phyloP scores from a whole-genome alignment of 345 rosid species.

The Hevea brasiliensis region DNA sequence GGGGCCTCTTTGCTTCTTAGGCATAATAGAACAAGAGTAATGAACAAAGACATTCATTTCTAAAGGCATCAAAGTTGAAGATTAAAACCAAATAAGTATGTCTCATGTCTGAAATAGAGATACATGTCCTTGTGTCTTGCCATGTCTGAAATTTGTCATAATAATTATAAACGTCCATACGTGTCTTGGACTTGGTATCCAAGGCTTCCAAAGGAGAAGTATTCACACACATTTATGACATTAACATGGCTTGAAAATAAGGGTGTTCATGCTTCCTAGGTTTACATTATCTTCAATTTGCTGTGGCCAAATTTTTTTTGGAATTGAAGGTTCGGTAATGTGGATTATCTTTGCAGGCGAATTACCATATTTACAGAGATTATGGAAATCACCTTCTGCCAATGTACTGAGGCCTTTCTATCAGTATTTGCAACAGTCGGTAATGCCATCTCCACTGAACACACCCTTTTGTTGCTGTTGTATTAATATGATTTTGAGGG shows the following conservation, averaged over 20 bases:
- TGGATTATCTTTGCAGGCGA: conserved; percentile 39
- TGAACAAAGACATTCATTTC: not conserved
- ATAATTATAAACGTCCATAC: no score
- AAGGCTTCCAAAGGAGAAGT: no score
- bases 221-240: no score
- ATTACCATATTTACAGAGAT: conserved; percentile 34
- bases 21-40: not conserved
- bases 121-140: no score
- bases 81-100: no score
- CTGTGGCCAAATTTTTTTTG: not conserved
- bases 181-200: no score
- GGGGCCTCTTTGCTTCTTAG: not conserved
- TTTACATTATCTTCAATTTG: not conserved
- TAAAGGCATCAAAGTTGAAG: no score
- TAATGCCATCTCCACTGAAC: conserved; percentile 29
- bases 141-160: no score
- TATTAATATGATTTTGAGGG: not conserved
- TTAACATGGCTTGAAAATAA: not conserved
- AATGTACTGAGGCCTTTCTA: conserved; percentile 47
- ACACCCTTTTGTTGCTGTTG: not conserved
- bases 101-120: no score
- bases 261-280: not conserved
- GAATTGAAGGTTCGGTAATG: not conserved
- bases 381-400: conserved; percentile 42
- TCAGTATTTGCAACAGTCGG: conserved; percentile 69